Evolutionary conservation across 2,329 filamentous ascomycete genomes (phyloP), one percentile per base, ranked within the genome.

Genomic region (Xylaria sp.): DNA sequence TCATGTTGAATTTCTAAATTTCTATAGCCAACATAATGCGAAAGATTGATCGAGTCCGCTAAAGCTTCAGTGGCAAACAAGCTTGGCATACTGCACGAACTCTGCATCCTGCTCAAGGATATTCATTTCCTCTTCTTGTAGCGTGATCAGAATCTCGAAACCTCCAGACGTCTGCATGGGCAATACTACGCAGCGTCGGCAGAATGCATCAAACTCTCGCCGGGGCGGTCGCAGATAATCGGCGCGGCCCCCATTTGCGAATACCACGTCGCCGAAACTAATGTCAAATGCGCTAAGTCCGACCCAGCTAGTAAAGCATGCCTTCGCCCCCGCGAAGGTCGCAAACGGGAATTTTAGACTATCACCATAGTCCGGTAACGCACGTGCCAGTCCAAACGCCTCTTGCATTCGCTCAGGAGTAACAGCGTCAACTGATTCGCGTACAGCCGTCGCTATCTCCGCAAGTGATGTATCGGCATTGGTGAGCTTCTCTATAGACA

Each of bases 261-360:
- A 63, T 41, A 63, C 13, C 20, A 63, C 51, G 3, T 63, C 51
- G 6, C 61, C 61, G 51, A 63, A 63, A 15, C 61, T 55, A 12
- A 63, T 56, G 33, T 63, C 61, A 10, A 43, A 63, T 20, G 61
- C 61, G 23, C 61, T 63, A 1, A 63, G 61, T 33, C 61, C 61
- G 23, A 63, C 48, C 61, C 61, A 63, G 39, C 61, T 63, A 20
- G 61, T 63, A n/a, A 63, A 63, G 25, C 61, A 63, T 28, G 52
- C 61, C 51, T 63, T 51, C 4, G 61, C 61, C 12, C 61, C 61
- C 6, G 49, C 52, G 25, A 63, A 63, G 2, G 61, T 63, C 3
- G 49, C 52, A 23, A 63, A 63, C 8, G 61, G 61, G 36, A 63
- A 63, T 46, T 23, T 46, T 3, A 63, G 61, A 13, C 61, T 63